phyloP scores from a whole-genome alignment of 225 moss, liverwort and hornwort species.

The Physcomitrium patens region DNA sequence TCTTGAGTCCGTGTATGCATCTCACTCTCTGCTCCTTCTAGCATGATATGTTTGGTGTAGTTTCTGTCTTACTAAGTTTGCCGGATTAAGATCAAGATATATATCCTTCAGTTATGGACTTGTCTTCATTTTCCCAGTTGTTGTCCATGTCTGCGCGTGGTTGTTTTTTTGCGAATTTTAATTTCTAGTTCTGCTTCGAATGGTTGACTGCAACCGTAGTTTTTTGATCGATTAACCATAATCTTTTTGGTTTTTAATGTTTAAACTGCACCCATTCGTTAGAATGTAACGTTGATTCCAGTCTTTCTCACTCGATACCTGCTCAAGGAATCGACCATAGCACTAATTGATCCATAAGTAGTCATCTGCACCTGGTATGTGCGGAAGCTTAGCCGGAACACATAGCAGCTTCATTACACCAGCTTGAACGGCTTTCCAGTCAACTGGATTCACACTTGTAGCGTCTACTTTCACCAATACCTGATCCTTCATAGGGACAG shows the following conservation, averaged over 20 bases:
- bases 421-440: conserved; percentile 26
- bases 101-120: too few relatives aligned
- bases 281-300: conserved; percentile 12
- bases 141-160: too few relatives aligned
- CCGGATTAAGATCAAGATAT: too few relatives aligned
- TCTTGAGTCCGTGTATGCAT: conserved; percentile 34
- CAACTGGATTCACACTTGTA: conserved; percentile 37
- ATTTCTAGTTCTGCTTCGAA: too few relatives aligned
- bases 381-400: conserved; percentile 32
- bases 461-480: conserved; percentile 42
- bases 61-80: not conserved
- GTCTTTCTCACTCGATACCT: not conserved
- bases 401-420: conserved; percentile 10
- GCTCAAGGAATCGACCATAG: not conserved
- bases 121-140: too few relatives aligned
- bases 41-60: not conserved
- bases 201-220: too few relatives aligned
- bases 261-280: too few relatives aligned
- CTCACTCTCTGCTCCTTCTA: not conserved
- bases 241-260: too few relatives aligned
- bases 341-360: not conserved
- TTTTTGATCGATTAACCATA: too few relatives aligned
- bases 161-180: too few relatives aligned
- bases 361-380: conserved; percentile 30
- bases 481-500: conserved; percentile 23